These are phyloP conservation scores for Penicillium verhagenii DNA, from an alignment of 495 filamentous ascomycete species.

Conservation along the genomic window DNA sequence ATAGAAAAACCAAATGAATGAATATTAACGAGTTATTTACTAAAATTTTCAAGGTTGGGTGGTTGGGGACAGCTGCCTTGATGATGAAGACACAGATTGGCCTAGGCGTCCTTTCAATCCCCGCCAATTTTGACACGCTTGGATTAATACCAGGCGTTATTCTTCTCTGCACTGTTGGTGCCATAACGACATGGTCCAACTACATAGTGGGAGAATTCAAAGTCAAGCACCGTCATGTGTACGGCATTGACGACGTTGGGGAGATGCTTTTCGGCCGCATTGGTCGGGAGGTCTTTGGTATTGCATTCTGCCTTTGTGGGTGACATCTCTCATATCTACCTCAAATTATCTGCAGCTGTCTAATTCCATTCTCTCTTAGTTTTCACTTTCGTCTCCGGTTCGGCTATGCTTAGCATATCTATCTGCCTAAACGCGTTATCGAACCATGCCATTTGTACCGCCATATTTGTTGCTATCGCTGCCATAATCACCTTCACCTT, in stretches of 20 bases:
- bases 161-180: constrained; percentile 52
- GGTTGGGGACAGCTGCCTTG: constrained; percentile 29
- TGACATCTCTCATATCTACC: background rate
- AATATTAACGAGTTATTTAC: too few relatives aligned
- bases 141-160: constrained; percentile 57
- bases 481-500: constrained; percentile 31
- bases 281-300: constrained; percentile 58
- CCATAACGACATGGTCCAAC: constrained; percentile 69
- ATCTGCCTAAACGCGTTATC: constrained; percentile 69
- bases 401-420: constrained; percentile 62
- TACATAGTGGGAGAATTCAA: constrained; percentile 73
- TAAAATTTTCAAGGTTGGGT: constrained; percentile 37
- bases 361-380: constrained; percentile 47
- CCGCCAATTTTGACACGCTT: constrained; percentile 55
- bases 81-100: constrained; percentile 52
- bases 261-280: constrained; percentile 58
- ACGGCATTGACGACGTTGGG: constrained; percentile 67
- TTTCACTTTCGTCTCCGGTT: constrained; percentile 39
- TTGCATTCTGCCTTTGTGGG: constrained; percentile 48
- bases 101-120: constrained; percentile 61
- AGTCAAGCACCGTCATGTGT: constrained; percentile 60
- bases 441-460: constrained; percentile 61
- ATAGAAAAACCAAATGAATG: too few relatives aligned
- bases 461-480: constrained; percentile 37
- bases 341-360: constrained; percentile 29